These are phyloP conservation scores for Penicillium sp. DNA, from an alignment of 2,329 filamentous ascomycete species.

Conservation along the genomic window DNA sequence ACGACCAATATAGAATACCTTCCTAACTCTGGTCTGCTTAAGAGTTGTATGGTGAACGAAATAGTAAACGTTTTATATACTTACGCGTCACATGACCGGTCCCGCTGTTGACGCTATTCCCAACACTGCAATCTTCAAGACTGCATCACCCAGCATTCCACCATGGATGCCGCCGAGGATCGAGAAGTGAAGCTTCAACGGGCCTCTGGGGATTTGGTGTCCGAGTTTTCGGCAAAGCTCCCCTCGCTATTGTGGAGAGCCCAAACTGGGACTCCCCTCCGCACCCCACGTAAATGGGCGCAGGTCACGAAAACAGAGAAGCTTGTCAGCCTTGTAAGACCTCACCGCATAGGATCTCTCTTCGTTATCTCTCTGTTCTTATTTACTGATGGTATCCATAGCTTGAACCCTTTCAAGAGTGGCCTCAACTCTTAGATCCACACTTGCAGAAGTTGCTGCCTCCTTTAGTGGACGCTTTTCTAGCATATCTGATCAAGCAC, in stretches of 20 bases:
- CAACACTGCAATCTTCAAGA: constrained; percentile 8
- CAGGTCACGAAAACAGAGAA: constrained; percentile 32
- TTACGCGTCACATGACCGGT: constrained; percentile 15
- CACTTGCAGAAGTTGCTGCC: constrained; percentile 69
- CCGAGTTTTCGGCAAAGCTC: constrained; percentile 36
- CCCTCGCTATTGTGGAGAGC: constrained; percentile 36
- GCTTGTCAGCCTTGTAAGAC: constrained; percentile 34
- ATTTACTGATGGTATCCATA: constrained; percentile 18
- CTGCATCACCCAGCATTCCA: constrained; percentile 4
- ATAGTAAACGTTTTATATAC: neutral
- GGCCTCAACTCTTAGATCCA: constrained; percentile 83
- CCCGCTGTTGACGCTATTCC: constrained; percentile 22
- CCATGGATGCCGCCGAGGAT: constrained; percentile 41
- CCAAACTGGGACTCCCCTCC: constrained; percentile 17
- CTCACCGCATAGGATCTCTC: neutral
- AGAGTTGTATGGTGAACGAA: neutral
- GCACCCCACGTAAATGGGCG: constrained; percentile 34
- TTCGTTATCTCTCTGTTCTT: neutral
- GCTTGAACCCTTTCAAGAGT: constrained; percentile 88
- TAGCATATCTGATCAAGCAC: constrained; percentile 52
- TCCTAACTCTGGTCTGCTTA: neutral
- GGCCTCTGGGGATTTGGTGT: constrained; percentile 37
- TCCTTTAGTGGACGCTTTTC: constrained; percentile 63
- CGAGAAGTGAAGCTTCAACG: constrained; percentile 42
- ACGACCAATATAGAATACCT: neutral